Evolutionary conservation across 306 rosid species (phyloP), one percentile per base, ranked within the genome.

Genomic region (Prosopis cineraria): DNA sequence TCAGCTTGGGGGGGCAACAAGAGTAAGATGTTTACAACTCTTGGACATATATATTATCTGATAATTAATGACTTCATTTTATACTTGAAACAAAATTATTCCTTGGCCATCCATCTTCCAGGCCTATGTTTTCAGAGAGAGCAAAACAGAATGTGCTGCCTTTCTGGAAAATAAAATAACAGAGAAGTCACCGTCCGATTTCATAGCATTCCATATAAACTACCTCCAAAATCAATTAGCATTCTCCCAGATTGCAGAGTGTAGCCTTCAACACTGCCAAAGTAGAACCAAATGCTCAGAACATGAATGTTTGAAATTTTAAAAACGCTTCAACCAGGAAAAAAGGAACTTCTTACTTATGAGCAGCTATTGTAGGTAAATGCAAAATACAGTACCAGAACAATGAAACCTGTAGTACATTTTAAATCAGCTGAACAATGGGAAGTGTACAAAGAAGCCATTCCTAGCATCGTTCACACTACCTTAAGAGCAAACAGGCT

Each of bases 241-340:
- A 78, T 88, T 52, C 84, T 88, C 64, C 85, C 87, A 80, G 89
- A 40, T 69, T 88, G 91, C 85, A 84, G 70, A 75, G 52, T 10
- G 80, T 72, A 56, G 79, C 72, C 66, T 88, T 88, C 79, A 83
- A 85, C 78, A 78, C 91, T 1, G 89, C 82, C 74, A 80, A 59
- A 84, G 91, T 87, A 78, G 70, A 70, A 59, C 48, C 52, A 75
- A n/a, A 73, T 37, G 77, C 45, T 63, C 63, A 34, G n/a, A 52
- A 10, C 39, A 36, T 48, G 33, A 25, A 53, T 33, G 8, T 55
- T 27, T 50, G 24, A 40, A 33, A 47, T 56, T 80, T 74, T 24
- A 27, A 50, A n/a, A 75, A 20, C 12, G 13, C 39, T 7, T 59
- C 5, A 34, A 45, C 34, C 22, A 10, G 3, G 20, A 3, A 8